A percentile compares a stretch with the other conserved stretches of the same genome.
phyloP scores from a whole-genome alignment of 148 eudicot species.

The Fagopyrum tataricum region DNA sequence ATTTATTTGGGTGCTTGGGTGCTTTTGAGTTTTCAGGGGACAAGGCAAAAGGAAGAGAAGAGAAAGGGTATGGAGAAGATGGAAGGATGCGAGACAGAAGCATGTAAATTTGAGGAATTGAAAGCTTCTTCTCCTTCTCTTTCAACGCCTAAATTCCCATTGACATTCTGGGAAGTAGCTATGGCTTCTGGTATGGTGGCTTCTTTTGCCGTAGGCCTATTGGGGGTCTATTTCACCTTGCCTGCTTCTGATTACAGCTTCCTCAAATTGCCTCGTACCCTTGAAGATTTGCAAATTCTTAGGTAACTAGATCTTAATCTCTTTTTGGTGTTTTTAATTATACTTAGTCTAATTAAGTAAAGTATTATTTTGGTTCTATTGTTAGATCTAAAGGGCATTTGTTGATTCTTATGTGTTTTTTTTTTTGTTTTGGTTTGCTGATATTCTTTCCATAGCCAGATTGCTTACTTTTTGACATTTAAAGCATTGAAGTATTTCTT shows the following conservation, averaged over 20 bases:
- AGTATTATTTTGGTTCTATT: background rate
- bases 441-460: background rate
- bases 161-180: constrained; percentile 60
- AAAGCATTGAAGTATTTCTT: background rate
- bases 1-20: background rate
- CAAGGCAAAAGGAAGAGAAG: background rate
- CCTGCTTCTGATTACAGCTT: constrained; percentile 94
- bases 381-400: background rate
- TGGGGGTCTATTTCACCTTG: constrained; percentile 70
- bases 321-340: background rate
- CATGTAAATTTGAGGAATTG: constrained; percentile 15
- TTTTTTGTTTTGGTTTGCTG: background rate
- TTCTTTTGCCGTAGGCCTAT: constrained; percentile 50
- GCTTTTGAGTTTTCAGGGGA: background rate
- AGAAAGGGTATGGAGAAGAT: constrained; percentile 25
- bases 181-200: constrained; percentile 54
- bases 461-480: background rate
- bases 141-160: constrained; percentile 25
- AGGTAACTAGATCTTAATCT: constrained; percentile 31
- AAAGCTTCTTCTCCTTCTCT: constrained; percentile 9
- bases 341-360: background rate
- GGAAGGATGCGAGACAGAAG: constrained; percentile 18
- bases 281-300: constrained; percentile 75
- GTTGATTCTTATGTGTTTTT: background rate
- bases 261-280: constrained; percentile 77